Evolutionary conservation across 768 basidiomycete genomes (phyloP).

Genomic region (Boletus subcaerulescens): DNA sequence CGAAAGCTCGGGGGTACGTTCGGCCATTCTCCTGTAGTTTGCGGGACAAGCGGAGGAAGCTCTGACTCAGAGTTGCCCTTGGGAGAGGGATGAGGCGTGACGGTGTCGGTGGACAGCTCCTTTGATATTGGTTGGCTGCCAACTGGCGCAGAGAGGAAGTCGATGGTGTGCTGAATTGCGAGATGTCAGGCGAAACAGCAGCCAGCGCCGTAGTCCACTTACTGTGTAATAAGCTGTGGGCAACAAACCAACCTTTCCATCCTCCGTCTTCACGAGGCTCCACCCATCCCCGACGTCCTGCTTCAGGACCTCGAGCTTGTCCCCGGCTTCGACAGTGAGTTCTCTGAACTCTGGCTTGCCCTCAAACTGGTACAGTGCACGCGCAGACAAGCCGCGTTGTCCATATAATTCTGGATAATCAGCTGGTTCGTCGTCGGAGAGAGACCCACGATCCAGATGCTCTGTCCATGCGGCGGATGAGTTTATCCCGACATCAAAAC

Average conservation of each 20-base stretch:
- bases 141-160: constrained; percentile 52
- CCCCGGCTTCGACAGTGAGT: constrained; percentile 64
- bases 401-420: constrained; percentile 34
- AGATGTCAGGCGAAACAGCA: not conserved
- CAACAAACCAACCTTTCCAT: constrained; percentile 64
- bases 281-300: constrained; percentile 76
- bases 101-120: constrained; percentile 43
- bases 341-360: constrained; percentile 76
- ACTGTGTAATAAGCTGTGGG: constrained; percentile 75
- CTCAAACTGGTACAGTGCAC: constrained; percentile 71
- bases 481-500: constrained; percentile 78
- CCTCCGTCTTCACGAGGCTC: constrained; percentile 63
- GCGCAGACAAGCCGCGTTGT: constrained; percentile 47
- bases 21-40: constrained; percentile 69
- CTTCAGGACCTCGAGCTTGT: constrained; percentile 65
- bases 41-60: constrained; percentile 49
- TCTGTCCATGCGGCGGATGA: constrained; percentile 77
- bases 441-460: constrained; percentile 43
- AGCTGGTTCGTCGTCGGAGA: constrained; percentile 52
- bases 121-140: constrained; percentile 22
- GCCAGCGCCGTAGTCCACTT: constrained; percentile 19
- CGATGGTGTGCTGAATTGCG: constrained; percentile 56
- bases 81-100: constrained; percentile 48
- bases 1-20: constrained; percentile 62
- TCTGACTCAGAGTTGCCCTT: constrained; percentile 21